Base-by-base conservation (phyloP, 805 yeast genomes). In the Barnettozyma botsteinii region DNA sequence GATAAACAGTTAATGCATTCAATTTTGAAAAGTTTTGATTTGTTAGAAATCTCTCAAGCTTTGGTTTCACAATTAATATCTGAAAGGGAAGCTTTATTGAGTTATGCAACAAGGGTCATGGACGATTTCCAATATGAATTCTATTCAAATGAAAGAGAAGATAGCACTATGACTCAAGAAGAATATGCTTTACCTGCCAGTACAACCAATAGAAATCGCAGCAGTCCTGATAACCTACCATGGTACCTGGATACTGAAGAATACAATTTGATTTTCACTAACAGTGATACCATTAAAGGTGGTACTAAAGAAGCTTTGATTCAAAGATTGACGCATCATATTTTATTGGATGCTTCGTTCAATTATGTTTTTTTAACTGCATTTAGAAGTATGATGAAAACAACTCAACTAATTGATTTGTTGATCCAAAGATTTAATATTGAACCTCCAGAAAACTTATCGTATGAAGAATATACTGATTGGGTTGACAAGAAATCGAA, bases 371-470 rank as follows among this genome's bases (percentile, higher is more conserved):
- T 89, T 65, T 63, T 88, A 43, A 64, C 78, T n/a, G 79, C 94
- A 0, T 85, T 87, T 60, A 67, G 82, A 27, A 77, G 89, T 25
- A 84, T 88, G 57, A 73, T 81, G 65, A 70, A 82, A 4, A 72
- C 93, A 2, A 60, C 71, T 9, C 83, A 80, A 38, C 65, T 89
- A 27, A 64, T 85, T 31, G 69, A 70, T 30, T 56, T 74, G 31
- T 62, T 86, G 50, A 72, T 84, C 24, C 71, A 72, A 29, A 67
- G 94, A 40, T 91, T 80, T 60, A 72, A 79, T 40, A 62, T 77
- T 13, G 76, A 75, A 46, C 93, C 96, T 18, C 96, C 96, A 0
- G 96, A 85, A 53, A 95, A 94, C 0, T 62, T 91, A 44, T 77
- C 85, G 43, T 85, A 78, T 54, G 94, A 83, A 46, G 95, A 86